A percentile compares a stretch with the other conserved stretches of the same genome.
These are phyloP conservation scores for Coffea canephora DNA, from an alignment of 257 asterid genomes.

Conservation along the genomic window DNA sequence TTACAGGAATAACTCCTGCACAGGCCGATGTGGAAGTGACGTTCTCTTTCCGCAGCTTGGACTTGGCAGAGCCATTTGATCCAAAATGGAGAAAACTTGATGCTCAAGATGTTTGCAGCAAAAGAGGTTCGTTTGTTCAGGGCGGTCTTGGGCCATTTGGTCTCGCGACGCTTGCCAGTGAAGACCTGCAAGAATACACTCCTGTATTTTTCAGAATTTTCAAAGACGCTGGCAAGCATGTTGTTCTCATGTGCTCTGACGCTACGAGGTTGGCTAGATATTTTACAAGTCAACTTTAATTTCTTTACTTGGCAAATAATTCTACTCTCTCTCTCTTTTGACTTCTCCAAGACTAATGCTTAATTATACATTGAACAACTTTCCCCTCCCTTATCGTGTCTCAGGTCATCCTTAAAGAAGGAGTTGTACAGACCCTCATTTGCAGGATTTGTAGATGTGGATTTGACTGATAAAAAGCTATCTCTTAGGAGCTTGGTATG, in stretches of 20 bases:
- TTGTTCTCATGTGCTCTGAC: conserved; percentile 69
- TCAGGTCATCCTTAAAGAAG: conserved; percentile 34
- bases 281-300: no score
- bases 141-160: conserved; percentile 92
- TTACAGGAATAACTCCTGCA: conserved; percentile 44
- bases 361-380: no score
- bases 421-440: conserved; percentile 48
- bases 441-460: conserved; percentile 62
- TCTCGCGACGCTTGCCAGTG: conserved; percentile 57
- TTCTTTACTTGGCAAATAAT: no score
- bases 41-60: conserved; percentile 56
- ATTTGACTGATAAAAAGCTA: conserved; percentile 47
- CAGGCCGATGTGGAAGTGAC: conserved; percentile 75
- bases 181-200: conserved; percentile 55
- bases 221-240: conserved; percentile 38
- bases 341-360: no score
- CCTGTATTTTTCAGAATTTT: conserved; percentile 68
- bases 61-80: conserved; percentile 59
- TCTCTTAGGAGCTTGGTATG: conserved; percentile 67
- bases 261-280: conserved; percentile 41
- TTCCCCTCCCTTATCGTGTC: neutral
- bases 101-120: conserved; percentile 51
- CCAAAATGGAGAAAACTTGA: conserved; percentile 50
- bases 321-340: no score
- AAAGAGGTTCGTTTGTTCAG: conserved; percentile 37